These are phyloP conservation scores for Penicillium thymicola DNA, from an alignment of 2,329 filamentous ascomycete species.

Conservation along the genomic window DNA sequence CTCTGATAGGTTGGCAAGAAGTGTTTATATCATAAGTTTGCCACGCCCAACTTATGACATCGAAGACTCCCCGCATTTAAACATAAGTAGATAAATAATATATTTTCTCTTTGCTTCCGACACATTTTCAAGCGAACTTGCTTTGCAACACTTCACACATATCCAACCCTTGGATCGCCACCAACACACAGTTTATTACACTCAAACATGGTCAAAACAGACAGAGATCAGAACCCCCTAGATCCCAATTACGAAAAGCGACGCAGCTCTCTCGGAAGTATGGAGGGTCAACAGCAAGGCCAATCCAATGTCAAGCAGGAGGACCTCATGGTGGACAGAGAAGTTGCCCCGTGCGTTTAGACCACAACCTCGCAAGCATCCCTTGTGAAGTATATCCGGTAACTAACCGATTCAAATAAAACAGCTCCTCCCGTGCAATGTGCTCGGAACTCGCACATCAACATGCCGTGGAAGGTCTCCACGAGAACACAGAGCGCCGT, in stretches of 20 bases:
- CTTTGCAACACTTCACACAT: neutral
- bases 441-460: constrained; percentile 23
- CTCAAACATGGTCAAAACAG: constrained; percentile 17
- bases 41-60: constrained; percentile 12
- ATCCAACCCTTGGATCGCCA: neutral
- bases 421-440: constrained; percentile 17
- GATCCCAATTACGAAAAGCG: constrained; percentile 17
- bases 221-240: constrained; percentile 17
- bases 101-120: neutral
- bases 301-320: constrained; percentile 6
- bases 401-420: neutral
- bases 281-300: neutral
- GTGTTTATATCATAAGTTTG: constrained; percentile 21
- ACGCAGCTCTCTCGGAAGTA: constrained; percentile 11
- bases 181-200: neutral
- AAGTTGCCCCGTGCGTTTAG: constrained; percentile 21
- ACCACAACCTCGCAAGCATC: neutral
- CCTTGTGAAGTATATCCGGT: neutral
- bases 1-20: neutral
- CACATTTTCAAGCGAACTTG: neutral
- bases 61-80: constrained; percentile 14
- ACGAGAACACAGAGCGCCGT: constrained; percentile 17
- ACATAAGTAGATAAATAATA: neutral
- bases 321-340: constrained; percentile 11
- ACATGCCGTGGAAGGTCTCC: constrained; percentile 19